Percentiles rank a stretch among this genome's conserved stretches.
These are phyloP conservation scores for Lenwebbia sp. DNA, from an alignment of 345 rosid species.

Conservation along the genomic window DNA sequence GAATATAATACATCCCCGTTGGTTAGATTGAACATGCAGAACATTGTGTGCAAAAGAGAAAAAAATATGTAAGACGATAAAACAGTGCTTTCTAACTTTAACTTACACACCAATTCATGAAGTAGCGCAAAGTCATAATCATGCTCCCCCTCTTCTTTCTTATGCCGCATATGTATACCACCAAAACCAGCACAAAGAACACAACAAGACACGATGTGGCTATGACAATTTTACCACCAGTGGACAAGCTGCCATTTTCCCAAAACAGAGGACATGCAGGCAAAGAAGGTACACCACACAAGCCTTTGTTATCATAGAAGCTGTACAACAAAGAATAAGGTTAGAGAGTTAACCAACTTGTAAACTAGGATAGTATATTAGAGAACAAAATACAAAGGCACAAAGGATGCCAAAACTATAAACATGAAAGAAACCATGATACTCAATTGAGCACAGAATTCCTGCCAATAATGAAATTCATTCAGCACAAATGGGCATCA, in stretches of 20 bases:
- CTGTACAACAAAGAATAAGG: constrained; percentile 20
- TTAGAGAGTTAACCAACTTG: not conserved
- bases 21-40: not conserved
- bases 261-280: constrained; percentile 76
- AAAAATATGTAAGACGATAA: not conserved
- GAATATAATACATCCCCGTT: not conserved
- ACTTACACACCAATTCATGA: constrained; percentile 85
- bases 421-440: too few relatives aligned
- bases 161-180: constrained; percentile 48
- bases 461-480: too few relatives aligned
- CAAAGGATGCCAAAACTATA: not conserved
- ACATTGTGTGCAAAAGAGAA: not conserved
- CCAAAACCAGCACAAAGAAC: constrained; percentile 27
- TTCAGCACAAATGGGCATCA: too few relatives aligned
- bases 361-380: not conserved
- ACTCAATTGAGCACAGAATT: too few relatives aligned
- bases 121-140: constrained; percentile 93
- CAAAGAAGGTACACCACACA: constrained; percentile 85
- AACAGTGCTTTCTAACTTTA: not conserved
- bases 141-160: constrained; percentile 34
- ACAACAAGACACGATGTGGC: constrained; percentile 43
- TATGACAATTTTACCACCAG: constrained; percentile 67
- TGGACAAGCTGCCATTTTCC: constrained; percentile 77
- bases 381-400: not conserved
- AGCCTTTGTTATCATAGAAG: constrained; percentile 84